phyloP scores from a whole-genome alignment of 192 early-diverging fungal species.

The Coemansia sp. region DNA sequence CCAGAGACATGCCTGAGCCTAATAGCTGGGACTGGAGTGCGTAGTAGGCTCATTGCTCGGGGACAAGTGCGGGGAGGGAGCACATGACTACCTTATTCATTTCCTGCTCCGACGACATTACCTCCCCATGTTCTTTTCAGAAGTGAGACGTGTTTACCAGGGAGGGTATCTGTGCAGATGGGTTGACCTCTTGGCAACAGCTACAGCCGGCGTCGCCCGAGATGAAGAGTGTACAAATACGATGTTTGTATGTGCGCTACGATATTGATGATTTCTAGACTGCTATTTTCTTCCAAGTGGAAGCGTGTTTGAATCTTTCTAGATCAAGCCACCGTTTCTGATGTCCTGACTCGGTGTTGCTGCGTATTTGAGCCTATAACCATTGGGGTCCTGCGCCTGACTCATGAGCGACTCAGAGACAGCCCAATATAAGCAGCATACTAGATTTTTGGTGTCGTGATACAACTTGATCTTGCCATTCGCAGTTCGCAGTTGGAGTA shows the following conservation, averaged over 20 bases:
- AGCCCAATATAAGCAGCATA: not conserved
- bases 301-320: not conserved
- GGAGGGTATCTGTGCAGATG: not conserved
- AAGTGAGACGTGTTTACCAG: not conserved
- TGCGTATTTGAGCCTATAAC: not conserved
- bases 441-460: not conserved
- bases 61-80: not conserved
- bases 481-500: not conserved
- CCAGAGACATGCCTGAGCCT: not conserved
- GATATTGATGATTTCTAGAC: not conserved
- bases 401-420: not conserved
- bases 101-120: not conserved
- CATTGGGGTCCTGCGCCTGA: not conserved
- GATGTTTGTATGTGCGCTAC: not conserved
- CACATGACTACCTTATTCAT: not conserved
- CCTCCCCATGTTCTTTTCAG: not conserved
- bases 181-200: not conserved
- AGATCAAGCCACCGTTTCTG: not conserved
- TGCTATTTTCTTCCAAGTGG: not conserved
- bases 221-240: not conserved
- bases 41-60: not conserved
- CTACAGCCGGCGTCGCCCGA: not conserved
- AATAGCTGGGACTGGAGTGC: not conserved
- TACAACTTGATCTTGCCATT: not conserved
- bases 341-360: not conserved